phyloP scores from a whole-genome alignment of 2,329 filamentous ascomycete species.

The Akanthomyces dipterigenus region DNA sequence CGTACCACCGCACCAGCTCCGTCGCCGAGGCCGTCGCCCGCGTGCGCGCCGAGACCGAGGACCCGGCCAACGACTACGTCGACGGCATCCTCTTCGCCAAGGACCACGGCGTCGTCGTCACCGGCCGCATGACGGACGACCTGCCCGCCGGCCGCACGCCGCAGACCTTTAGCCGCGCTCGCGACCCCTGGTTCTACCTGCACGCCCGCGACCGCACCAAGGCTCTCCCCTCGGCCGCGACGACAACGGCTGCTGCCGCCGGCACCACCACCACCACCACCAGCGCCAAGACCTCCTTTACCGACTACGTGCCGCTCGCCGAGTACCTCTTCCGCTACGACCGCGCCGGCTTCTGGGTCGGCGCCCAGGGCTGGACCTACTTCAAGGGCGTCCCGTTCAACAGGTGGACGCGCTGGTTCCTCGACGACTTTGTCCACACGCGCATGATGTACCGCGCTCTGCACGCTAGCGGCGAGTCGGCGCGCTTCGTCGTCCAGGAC shows the following conservation, averaged over 20 bases:
- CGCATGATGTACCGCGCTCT: slow-evolving; percentile 68
- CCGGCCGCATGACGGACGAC: slow-evolving; percentile 54
- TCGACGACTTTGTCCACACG: slow-evolving; percentile 68
- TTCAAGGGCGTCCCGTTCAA: slow-evolving; percentile 60
- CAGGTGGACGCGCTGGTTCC: slow-evolving; percentile 56
- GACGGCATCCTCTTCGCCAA: slow-evolving; percentile 64
- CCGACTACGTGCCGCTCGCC: slow-evolving; percentile 58
- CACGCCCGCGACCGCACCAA: slow-evolving; percentile 50
- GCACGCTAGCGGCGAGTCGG: slow-evolving; percentile 58
- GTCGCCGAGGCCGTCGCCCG: slow-evolving; percentile 40
- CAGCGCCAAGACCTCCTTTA: slow-evolving; percentile 17
- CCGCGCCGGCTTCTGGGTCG: slow-evolving; percentile 69
- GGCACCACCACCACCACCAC: background rate
- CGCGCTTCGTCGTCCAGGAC: slow-evolving; percentile 63
- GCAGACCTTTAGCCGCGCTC: slow-evolving; percentile 52
- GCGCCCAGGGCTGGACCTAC: slow-evolving; percentile 58
- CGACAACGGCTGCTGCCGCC: background rate
- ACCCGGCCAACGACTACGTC: slow-evolving; percentile 56
- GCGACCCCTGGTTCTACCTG: slow-evolving; percentile 72
- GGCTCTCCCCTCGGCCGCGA: slow-evolving; percentile 17
- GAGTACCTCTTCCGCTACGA: slow-evolving; percentile 76
- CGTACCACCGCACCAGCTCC: slow-evolving; percentile 50
- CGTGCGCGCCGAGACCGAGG: slow-evolving; percentile 40
- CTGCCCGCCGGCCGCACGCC: slow-evolving; percentile 28
- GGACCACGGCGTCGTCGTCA: slow-evolving; percentile 59